These are phyloP conservation scores for Hagleromyces aurorensis DNA, from an alignment of 805 yeast genomes.

Conservation along the genomic window DNA sequence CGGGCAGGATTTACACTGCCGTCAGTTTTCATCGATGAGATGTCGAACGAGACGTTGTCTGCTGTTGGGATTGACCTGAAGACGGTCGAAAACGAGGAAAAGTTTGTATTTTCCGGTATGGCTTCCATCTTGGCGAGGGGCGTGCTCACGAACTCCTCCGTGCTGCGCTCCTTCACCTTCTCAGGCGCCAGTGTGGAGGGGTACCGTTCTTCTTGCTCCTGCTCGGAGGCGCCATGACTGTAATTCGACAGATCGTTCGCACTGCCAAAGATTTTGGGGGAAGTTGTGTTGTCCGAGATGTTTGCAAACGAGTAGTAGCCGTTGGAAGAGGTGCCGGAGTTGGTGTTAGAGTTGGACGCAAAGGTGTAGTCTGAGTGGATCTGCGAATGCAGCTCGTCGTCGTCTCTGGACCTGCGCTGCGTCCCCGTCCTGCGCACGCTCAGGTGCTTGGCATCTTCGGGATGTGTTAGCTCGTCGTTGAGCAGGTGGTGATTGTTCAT, in stretches of 20 bases:
- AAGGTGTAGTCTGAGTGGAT: constrained; percentile 26
- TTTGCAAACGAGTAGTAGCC: constrained; percentile 33
- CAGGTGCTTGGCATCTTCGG: background rate
- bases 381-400: constrained; percentile 25
- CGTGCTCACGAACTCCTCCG: too few relatives aligned
- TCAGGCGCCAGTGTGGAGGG: too few relatives aligned
- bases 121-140: too few relatives aligned
- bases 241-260: too few relatives aligned
- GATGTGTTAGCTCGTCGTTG: constrained; percentile 12
- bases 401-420: constrained; percentile 1
- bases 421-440: too few relatives aligned
- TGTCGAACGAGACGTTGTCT: constrained; percentile 24
- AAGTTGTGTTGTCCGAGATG: constrained; percentile 32
- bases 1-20: too few relatives aligned
- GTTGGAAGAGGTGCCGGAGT: constrained; percentile 23
- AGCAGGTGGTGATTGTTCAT: constrained; percentile 26
- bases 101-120: constrained; percentile 13
- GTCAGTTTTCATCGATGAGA: constrained; percentile 16
- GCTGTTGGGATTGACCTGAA: constrained; percentile 24
- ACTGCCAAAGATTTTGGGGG: constrained; percentile 10
- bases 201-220: too few relatives aligned
- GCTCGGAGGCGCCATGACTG: too few relatives aligned
- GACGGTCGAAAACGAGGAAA: constrained; percentile 12
- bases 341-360: constrained; percentile 16
- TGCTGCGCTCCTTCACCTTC: too few relatives aligned